Evolutionary conservation across 306 rosid species (phyloP).

Genomic region (Acacia melanoxylon): DNA sequence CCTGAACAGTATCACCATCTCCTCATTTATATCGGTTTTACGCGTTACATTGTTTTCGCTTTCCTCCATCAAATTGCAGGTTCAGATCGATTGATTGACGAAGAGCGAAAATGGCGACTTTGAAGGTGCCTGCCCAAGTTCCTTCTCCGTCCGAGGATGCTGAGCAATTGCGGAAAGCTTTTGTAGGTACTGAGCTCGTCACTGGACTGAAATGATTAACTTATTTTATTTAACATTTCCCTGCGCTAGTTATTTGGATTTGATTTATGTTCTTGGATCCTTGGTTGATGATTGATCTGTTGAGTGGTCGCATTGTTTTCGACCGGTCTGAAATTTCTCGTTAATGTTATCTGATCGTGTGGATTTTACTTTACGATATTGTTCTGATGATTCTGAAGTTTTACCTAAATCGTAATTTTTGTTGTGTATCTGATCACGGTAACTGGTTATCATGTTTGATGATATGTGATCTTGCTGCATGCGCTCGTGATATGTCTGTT

Average conservation of each 20-base stretch:
- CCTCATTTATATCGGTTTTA: background rate
- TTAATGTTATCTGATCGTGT: slow-evolving; percentile 8
- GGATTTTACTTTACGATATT: background rate
- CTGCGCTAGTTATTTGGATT: background rate
- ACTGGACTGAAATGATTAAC: background rate
- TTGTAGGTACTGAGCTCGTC: slow-evolving; percentile 51
- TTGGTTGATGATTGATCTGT: background rate
- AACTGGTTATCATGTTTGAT: background rate
- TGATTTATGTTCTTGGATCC: background rate
- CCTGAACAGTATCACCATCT: background rate
- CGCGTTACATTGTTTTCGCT: background rate
- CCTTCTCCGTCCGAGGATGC: slow-evolving; percentile 78
- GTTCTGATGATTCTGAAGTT: background rate
- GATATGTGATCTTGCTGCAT: background rate
- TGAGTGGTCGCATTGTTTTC: background rate
- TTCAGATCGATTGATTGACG: slow-evolving; percentile 3
- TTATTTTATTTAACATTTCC: background rate
- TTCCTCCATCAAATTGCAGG: background rate
- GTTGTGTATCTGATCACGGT: background rate
- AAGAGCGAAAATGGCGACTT: slow-evolving; percentile 53
- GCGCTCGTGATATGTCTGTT: background rate
- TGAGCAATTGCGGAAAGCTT: slow-evolving; percentile 80
- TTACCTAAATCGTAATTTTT: slow-evolving; percentile 3
- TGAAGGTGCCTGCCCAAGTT: slow-evolving; percentile 58
- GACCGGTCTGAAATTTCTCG: slow-evolving; percentile 3